Conservation (phyloP, 129 eudicot genomes). For the Centrapalus pauciflorus region DNA sequence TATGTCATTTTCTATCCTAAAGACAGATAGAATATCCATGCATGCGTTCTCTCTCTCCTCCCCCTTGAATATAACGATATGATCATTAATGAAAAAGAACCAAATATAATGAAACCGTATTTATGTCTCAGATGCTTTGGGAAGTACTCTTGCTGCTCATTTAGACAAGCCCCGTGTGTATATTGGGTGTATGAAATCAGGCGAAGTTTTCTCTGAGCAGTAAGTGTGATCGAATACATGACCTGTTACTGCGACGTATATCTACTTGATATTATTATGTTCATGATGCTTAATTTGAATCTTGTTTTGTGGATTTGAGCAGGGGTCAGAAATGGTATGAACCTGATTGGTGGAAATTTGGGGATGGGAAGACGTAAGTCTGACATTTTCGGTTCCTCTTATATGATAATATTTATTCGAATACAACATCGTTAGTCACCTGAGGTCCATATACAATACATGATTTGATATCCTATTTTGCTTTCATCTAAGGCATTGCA, state of each 20-base stretch:
- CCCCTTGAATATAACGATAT: not conserved
- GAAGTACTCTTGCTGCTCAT: conserved; percentile 70
- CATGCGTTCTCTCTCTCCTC: no score
- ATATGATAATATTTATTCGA: no score
- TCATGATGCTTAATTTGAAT: not conserved
- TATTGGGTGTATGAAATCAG: conserved; percentile 99
- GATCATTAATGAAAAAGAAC: not conserved
- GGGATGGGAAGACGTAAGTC: conserved; percentile 89
- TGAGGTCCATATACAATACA: not conserved
- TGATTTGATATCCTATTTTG: not conserved
- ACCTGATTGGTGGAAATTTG: conserved; percentile 99
- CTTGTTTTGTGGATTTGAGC: conserved; percentile 33
- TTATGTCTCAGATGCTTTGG: conserved; percentile 64
- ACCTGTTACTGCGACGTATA: conserved; percentile 4
- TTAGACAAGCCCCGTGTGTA: conserved; percentile 72
- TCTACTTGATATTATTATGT: not conserved
- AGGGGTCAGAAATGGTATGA: conserved; percentile 95
- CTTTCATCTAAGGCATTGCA: not conserved
- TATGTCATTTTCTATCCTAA: not conserved
- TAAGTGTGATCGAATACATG: conserved; percentile 35
- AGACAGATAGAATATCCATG: no score
- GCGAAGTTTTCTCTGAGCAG: conserved; percentile 93
- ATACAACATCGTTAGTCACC: not conserved
- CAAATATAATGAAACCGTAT: not conserved
- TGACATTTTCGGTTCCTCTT: no score